These are phyloP conservation scores for Amauroascus niger DNA, from an alignment of 2,329 filamentous ascomycete species.

Conservation along the genomic window DNA sequence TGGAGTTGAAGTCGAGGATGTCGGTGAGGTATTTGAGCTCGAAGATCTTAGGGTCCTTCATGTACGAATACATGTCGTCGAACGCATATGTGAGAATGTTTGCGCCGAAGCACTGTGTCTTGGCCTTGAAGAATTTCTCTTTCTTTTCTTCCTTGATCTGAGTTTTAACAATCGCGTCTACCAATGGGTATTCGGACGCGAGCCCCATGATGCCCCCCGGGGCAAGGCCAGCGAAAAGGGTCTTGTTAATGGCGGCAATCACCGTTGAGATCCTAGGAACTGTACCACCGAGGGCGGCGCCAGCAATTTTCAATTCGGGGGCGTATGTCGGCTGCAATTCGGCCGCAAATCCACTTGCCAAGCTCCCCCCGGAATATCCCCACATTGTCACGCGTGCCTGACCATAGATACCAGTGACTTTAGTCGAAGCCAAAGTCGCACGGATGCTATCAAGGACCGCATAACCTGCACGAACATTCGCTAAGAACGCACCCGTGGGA, in stretches of 20 bases:
- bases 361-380: conserved; percentile 49
- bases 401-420: conserved; percentile 26
- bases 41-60: conserved; percentile 19
- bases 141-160: conserved; percentile 17
- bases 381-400: conserved; percentile 38
- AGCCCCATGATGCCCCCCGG: conserved; percentile 25
- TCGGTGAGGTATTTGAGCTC: conserved; percentile 8
- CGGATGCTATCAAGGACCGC: conserved; percentile 39
- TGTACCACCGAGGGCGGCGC: conserved; percentile 43
- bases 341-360: conserved; percentile 43
- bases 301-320: conserved; percentile 42
- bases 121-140: conserved; percentile 20
- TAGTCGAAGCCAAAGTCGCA: conserved; percentile 28
- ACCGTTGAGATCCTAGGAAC: conserved; percentile 36
- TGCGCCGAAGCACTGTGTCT: conserved; percentile 19
- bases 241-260: conserved; percentile 28
- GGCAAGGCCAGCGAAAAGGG: conserved; percentile 29
- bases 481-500: conserved; percentile 36
- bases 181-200: conserved; percentile 23
- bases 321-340: conserved; percentile 45
- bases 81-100: conserved; percentile 18
- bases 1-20: conserved; percentile 21
- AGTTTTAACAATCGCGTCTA: conserved; percentile 16
- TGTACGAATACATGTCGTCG: conserved; percentile 21
- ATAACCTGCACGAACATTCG: conserved; percentile 36